Evolutionary conservation across 2,329 filamentous ascomycete species (phyloP), one percentile per base, ranked within the genome.

Genomic region (Fusarium xylarioides): DNA sequence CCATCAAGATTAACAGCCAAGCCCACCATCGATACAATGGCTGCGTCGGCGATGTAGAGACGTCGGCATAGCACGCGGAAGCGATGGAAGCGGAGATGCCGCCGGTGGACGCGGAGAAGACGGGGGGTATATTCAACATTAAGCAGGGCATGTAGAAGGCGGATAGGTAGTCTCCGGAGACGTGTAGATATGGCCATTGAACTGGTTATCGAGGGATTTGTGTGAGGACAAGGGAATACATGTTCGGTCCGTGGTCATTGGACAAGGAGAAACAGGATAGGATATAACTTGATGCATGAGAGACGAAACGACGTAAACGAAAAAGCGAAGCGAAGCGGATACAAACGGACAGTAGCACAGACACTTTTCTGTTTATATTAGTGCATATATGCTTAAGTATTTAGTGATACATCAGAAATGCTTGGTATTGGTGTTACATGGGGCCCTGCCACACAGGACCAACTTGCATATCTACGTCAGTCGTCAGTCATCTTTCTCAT

Each of bases 1-100:
- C 47, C 50, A 37, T 72, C 55, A 34, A 75, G 77, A 23, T 76
- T 71, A 62, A 74, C 76, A 18, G 72, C 58, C 21, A 77, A 76
- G 60, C 82, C 82, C 12, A 83, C 82, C 12, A 76, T 83, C 71
- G 78, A 81, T 70, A 83, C 82, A 11, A 73, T 83, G 70, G 80
- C 81, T n/a, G 82, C 82, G 37, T 83, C 82, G 69, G 78, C 81
- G 37, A 78, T 82, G 78, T 82, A 81, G 71, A 47, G 38, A 42
- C 35, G 55, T n/a, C 72, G 72, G 52, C 66, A 34, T 53, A 56
- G 57, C 55, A 56, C 53, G 47, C 68, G 62, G 55, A 56, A 47
- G 30, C 43, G 65, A 57, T 53, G 35, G 26, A 64, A 56, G 52
- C n/a, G 54, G 53, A 65, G 44, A 28, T 37, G 63, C 42, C 35